These are phyloP conservation scores for Monotropa hypopitys DNA, from an alignment of 179 eudicot species.

Conservation along the genomic window DNA sequence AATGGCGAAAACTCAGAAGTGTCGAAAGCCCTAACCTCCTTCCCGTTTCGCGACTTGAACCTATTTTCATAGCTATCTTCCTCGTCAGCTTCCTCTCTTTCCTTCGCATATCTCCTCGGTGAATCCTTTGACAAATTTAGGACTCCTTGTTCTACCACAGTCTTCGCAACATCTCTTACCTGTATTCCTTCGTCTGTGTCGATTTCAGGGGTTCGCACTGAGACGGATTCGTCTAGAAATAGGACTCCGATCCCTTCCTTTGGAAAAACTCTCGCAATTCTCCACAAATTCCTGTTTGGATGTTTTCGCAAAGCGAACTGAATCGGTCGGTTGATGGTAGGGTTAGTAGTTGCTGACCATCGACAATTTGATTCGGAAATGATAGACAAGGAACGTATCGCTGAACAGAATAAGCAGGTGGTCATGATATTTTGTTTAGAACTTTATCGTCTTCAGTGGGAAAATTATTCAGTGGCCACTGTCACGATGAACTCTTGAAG, in stretches of 20 bases:
- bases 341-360: neutral
- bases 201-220: slow-evolving; percentile 1
- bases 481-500: too few species aligned
- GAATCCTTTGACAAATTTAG: slow-evolving; percentile 8
- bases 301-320: neutral
- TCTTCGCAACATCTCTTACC: slow-evolving; percentile 12
- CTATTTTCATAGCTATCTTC: slow-evolving; percentile 29
- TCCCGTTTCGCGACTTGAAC: slow-evolving; percentile 63
- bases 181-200: neutral
- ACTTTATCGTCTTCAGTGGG: neutral
- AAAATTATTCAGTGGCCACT: neutral
- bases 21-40: slow-evolving; percentile 33
- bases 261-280: slow-evolving; percentile 4
- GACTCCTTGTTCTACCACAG: slow-evolving; percentile 10
- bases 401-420: slow-evolving; percentile 1
- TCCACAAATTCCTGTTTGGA: neutral
- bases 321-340: neutral
- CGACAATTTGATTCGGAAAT: neutral
- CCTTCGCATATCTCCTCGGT: slow-evolving; percentile 10
- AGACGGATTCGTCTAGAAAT: slow-evolving; percentile 24
- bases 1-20: neutral
- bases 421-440: neutral
- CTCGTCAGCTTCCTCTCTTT: slow-evolving; percentile 16
- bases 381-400: neutral
- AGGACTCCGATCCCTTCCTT: slow-evolving; percentile 25